phyloP scores from a whole-genome alignment of 1,284 basidiomycete genomes.

The Tylopilus sp. region DNA sequence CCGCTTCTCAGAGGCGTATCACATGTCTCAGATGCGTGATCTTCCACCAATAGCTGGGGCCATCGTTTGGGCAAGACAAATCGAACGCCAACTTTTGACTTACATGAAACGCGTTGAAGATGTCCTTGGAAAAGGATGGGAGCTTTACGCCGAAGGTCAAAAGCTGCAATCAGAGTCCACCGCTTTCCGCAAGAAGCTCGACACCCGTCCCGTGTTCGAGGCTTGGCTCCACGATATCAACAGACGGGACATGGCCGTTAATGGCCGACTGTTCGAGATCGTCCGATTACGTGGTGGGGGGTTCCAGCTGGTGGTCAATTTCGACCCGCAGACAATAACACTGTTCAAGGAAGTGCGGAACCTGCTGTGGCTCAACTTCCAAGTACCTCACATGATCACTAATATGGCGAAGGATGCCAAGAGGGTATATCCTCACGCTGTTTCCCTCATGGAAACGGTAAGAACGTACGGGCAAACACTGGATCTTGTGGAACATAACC shows the following conservation, averaged over 20 bases:
- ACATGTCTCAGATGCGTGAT: conserved; percentile 99
- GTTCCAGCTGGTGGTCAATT: conserved; percentile 94
- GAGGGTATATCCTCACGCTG: conserved; percentile 97
- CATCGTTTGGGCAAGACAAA: conserved; percentile 98
- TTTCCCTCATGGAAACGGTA: conserved; percentile 98
- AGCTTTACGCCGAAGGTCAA: conserved; percentile 98
- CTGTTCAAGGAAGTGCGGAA: conserved; percentile 99
- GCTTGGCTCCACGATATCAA: conserved; percentile 98
- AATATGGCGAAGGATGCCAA: conserved; percentile 99
- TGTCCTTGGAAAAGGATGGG: conserved; percentile 98
- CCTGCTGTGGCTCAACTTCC: conserved; percentile 95
- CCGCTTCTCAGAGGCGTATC: conserved; percentile 94
- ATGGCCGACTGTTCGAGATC: conserved; percentile 97
- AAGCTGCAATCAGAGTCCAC: conserved; percentile 93
- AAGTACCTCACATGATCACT: conserved; percentile 93
- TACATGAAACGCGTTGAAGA: conserved; percentile 99
- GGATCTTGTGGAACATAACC: conserved; percentile 89
- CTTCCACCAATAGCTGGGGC: conserved; percentile 97
- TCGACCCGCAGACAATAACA: conserved; percentile 97
- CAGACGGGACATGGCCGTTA: conserved; percentile 91
- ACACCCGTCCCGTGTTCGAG: conserved; percentile 94
- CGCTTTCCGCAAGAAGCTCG: conserved; percentile 96
- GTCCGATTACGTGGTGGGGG: conserved; percentile 84
- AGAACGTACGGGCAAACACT: conserved; percentile 96
- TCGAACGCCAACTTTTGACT: conserved; percentile 94